Evolutionary conservation across 2,329 filamentous ascomycete species (phyloP).

Genomic region (Diplodia intermedia): DNA sequence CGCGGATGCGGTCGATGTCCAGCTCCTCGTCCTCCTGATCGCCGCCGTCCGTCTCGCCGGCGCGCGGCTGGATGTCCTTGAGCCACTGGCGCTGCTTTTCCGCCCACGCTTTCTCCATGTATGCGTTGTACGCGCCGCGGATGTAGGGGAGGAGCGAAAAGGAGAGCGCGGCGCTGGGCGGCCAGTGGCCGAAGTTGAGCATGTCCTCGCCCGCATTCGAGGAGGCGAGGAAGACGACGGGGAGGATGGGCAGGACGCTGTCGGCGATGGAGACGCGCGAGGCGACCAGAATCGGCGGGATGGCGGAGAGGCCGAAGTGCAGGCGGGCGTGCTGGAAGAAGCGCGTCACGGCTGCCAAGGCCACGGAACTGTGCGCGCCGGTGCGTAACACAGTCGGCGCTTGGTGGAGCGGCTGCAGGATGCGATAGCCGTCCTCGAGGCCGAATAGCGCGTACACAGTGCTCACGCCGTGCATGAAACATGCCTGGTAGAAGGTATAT

Average conservation of each 20-base stretch:
- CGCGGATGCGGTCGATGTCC: slow-evolving; percentile 39
- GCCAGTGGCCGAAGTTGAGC: slow-evolving; percentile 66
- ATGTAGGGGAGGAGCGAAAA: slow-evolving; percentile 72
- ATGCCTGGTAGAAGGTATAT: slow-evolving; percentile 52
- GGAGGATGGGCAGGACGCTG: slow-evolving; percentile 67
- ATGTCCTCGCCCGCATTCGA: slow-evolving; percentile 53
- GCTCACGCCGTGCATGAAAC: slow-evolving; percentile 65
- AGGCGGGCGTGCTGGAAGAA: slow-evolving; percentile 57
- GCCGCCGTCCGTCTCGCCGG: slow-evolving; percentile 46
- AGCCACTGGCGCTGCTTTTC: slow-evolving; percentile 67
- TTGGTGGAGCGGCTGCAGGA: slow-evolving; percentile 55
- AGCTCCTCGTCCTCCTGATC: slow-evolving; percentile 41
- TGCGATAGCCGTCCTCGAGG: slow-evolving; percentile 62
- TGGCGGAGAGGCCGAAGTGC: slow-evolving; percentile 68
- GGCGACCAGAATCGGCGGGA: slow-evolving; percentile 72
- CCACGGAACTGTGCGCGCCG: slow-evolving; percentile 41
- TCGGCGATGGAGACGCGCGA: slow-evolving; percentile 67
- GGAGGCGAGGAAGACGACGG: slow-evolving; percentile 66
- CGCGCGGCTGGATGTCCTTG: slow-evolving; percentile 66
- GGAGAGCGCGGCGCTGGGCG: slow-evolving; percentile 69
- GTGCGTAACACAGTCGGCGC: slow-evolving; percentile 46
- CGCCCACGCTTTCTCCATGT: slow-evolving; percentile 67
- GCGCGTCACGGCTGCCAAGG: slow-evolving; percentile 42
- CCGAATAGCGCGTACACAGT: slow-evolving; percentile 72
- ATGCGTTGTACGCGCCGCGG: slow-evolving; percentile 66